Conservation (phyloP, 208 protist genomes). For the Tritrichomonas musculus region DNA sequence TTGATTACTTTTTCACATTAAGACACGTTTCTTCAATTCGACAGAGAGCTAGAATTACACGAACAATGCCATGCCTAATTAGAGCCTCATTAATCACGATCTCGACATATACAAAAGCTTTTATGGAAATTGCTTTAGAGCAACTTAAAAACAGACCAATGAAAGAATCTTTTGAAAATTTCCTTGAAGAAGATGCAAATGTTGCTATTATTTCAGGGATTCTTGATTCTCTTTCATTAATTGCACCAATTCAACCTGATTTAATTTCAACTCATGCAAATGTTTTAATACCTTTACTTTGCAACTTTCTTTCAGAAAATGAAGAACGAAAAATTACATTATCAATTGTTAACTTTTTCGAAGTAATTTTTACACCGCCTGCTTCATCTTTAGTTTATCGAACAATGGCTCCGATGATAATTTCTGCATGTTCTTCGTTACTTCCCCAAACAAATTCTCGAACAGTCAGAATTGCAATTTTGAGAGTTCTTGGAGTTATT, state of each 20-base stretch:
- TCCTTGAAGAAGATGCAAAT: neutral
- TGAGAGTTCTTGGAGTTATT: neutral
- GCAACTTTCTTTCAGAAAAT: neutral
- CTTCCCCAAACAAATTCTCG: neutral
- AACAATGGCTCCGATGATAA: neutral
- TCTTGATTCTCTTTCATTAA: neutral
- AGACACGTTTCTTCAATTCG: neutral
- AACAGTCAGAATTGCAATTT: neutral
- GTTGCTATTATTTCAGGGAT: neutral
- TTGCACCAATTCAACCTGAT: neutral
- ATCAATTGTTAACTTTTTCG: neutral
- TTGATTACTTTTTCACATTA: neutral
- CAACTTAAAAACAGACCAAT: neutral
- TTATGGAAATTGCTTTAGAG: neutral
- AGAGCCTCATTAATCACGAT: neutral
- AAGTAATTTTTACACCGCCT: neutral
- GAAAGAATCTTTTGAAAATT: neutral
- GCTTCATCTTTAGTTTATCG: neutral
- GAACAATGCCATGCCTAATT: neutral
- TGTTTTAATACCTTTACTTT: neutral
- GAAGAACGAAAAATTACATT: neutral
- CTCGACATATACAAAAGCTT: neutral
- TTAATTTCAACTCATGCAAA: neutral
- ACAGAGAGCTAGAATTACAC: neutral
- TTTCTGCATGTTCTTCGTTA: neutral